Evolutionary conservation across 2,329 filamentous ascomycete genomes (phyloP).

Genomic region (Penicillium vulpinum): DNA sequence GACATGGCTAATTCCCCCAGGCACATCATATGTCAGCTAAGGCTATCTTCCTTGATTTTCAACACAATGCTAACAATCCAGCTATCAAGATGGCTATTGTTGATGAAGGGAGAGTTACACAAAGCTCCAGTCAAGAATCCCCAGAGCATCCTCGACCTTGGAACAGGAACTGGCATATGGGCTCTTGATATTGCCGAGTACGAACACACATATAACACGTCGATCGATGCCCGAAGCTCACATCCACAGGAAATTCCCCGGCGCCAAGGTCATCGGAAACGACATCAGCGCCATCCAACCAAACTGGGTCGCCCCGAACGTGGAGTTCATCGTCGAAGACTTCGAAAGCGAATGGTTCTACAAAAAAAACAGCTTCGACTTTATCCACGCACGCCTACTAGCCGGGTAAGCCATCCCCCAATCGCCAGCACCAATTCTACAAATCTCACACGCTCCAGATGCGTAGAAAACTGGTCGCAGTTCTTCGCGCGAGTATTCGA

Average conservation of each 20-base stretch:
- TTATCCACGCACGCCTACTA: constrained; percentile 30
- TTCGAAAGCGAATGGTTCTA: constrained; percentile 29
- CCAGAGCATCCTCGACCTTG: constrained; percentile 10
- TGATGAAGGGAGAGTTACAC: constrained; percentile 6
- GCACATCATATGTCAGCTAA: constrained; percentile 5
- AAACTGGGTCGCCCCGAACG: constrained; percentile 33
- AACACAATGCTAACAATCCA: background rate
- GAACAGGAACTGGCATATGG: constrained; percentile 21
- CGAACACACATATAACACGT: background rate
- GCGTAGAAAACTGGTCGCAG: constrained; percentile 8
- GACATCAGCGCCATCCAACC: constrained; percentile 54
- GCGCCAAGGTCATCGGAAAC: constrained; percentile 47
- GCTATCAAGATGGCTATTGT: constrained; percentile 3
- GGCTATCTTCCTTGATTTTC: background rate
- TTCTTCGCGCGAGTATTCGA: constrained; percentile 9
- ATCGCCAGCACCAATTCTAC: background rate
- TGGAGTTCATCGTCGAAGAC: constrained; percentile 33
- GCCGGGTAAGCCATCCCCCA: constrained; percentile 11
- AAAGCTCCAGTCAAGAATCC: constrained; percentile 9
- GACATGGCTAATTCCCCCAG: background rate
- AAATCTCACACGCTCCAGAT: constrained; percentile 12
- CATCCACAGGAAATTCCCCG: constrained; percentile 18
- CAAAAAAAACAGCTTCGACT: constrained; percentile 29
- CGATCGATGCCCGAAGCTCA: background rate
- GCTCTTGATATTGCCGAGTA: constrained; percentile 32